These are phyloP conservation scores for Quercus alba DNA, from an alignment of 306 rosid species.

Conservation along the genomic window DNA sequence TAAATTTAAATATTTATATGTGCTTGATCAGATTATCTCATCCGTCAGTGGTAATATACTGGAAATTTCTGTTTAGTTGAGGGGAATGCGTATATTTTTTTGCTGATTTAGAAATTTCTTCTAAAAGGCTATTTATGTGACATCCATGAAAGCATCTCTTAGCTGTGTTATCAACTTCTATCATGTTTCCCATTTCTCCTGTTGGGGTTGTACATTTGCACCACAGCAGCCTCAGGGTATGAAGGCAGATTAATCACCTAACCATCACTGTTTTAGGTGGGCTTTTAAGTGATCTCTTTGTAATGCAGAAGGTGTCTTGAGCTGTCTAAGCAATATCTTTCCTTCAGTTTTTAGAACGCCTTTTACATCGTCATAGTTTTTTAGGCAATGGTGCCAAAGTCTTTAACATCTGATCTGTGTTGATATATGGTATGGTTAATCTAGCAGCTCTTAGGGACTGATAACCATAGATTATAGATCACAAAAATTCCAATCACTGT, in stretches of 20 bases:
- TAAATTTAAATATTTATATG: no score
- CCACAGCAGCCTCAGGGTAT: no score
- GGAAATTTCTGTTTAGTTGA: neutral
- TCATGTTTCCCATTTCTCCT: neutral
- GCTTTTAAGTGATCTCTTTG: no score
- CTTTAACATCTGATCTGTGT: neutral
- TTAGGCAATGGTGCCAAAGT: neutral
- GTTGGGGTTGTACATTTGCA: no score
- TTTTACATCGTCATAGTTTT: neutral
- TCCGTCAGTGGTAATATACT: neutral
- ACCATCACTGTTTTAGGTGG: no score
- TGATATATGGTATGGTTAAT: neutral
- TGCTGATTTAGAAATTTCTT: neutral
- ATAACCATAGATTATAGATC: neutral
- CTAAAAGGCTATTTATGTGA: neutral
- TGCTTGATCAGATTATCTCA: neutral
- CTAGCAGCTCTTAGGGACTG: neutral
- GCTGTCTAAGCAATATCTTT: no score
- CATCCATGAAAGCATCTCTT: neutral
- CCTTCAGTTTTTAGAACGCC: no score
- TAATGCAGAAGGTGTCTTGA: no score
- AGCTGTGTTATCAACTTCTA: neutral
- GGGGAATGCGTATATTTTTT: neutral
- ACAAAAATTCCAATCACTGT: no score
- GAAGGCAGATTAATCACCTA: no score